Base-by-base conservation (phyloP, 352 stramenopile species). In the Globisporangium canariense region DNA sequence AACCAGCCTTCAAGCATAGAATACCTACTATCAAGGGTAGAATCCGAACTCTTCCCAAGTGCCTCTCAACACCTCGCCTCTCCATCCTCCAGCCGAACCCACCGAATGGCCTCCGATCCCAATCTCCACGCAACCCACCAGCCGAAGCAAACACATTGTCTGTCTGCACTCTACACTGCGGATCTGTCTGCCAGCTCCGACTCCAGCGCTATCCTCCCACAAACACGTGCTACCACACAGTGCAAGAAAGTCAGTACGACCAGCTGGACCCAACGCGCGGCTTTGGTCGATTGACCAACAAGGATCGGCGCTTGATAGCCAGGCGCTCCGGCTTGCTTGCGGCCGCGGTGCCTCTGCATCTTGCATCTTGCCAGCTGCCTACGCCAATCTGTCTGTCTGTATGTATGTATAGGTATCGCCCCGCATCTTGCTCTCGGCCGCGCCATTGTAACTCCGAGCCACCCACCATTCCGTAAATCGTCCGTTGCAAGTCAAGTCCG, bases 161-260 rank as follows among this genome's bases (percentile, higher is more conserved):
- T 30, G 51, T n/a, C 50, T 40, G 50, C 51, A 41, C 51, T 57
- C 28, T 57, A 57, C 51, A 11, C 49, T 16, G 13, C 16, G 7
- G 36, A 41, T 41, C 36, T 41, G 4, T 10, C 4, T 41, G 36
- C 36, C 4, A 11, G 36, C 36, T 41, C 36, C 36, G 9, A 14
- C 41, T 57, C 51, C 28, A 57, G 30, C 28, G 20, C 18, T 18
- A 32, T 20, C 30, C 30, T n/a, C 6, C 14, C 28, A 41, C 50
- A 41, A 14, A 11, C 36, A 41, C 9, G 36, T 41, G 36, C 9
- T 41, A 11, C 34, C 22, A 34, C 22, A 25, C 34, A 49, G 41
- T 3, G 40, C 34, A 50, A 49, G n/a, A 36, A 45, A 66, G 60
- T 66, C 60, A 66, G 60, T 51, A 46, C 50, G 11, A 10, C 49